Base-by-base conservation (phyloP, 2,329 filamentous ascomycete genomes). In the Hymenoscyphus albidus region DNA sequence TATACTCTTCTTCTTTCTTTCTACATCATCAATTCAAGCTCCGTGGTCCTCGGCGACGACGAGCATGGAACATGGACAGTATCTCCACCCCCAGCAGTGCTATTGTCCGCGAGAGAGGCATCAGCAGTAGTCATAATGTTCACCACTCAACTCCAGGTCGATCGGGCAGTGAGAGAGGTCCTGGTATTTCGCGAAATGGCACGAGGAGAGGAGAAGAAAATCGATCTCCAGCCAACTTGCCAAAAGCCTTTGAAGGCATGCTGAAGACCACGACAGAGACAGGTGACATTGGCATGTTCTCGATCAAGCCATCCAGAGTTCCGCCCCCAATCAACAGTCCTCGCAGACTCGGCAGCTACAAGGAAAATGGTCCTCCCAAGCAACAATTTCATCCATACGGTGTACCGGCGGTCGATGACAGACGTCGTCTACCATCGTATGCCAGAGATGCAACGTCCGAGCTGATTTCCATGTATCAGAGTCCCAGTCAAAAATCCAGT, bases 201-300 rank as follows among this genome's bases (percentile, higher is more conserved):
- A 79, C 59, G 78, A 81, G 63, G 80, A 80, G 63, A 72, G 10
- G 38, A 5, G 61, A 65, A 38, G 70, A 73, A 58, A 70, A 69
- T 76, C 38, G 72, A 74, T 35, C 75, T 82, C 60, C 77, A 82
- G 14, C 78, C 76, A 57, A 82, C 78, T 42, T 73, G 0, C 83
- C 84, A 0, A 83, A 81, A 5, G 83, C 83, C 1, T 76, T 88
- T n/a, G 82, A 86, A 69, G 83, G 84, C 73, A 88, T 88, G 86
- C 78, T 88, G 65, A 88, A 84, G 76, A 88, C 83, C 3, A 87
- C 84, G 1, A 88, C 85, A 0, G 86, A 88, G 71, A 87, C 85
- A 9, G 85, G 86, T n/a, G 85, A 88, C 69, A 85, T 87, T 68
- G 85, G 85, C 4, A 76, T 83, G 59, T 88, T 87, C 73, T 85